Percentiles rank a stretch among this genome's conserved stretches.
Evolutionary conservation across 2,329 filamentous ascomycete genomes (phyloP).

Genomic region (Penicillium sp.): DNA sequence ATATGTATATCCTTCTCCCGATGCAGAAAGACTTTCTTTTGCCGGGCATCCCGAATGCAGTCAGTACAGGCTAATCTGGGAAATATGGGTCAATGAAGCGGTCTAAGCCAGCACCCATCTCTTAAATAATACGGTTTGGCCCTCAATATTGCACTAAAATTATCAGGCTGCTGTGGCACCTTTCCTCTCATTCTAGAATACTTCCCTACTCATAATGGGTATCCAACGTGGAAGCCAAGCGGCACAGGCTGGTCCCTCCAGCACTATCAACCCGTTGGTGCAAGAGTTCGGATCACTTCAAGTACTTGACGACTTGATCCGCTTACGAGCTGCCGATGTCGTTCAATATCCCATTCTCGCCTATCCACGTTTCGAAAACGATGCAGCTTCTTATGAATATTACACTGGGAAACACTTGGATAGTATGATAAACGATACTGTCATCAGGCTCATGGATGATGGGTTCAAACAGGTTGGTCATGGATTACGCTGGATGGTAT

Average conservation of each 20-base stretch:
- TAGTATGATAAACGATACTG: slow-evolving; percentile 29
- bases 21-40: slow-evolving; percentile 5
- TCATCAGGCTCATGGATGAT: slow-evolving; percentile 24
- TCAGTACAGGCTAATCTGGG: neutral
- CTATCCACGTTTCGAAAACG: slow-evolving; percentile 30
- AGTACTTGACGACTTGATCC: slow-evolving; percentile 38
- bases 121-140: slow-evolving; percentile 6
- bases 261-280: slow-evolving; percentile 14
- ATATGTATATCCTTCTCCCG: neutral
- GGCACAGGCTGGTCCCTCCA: slow-evolving; percentile 7
- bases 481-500: accelerated
- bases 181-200: neutral
- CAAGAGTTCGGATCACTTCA: slow-evolving; percentile 33
- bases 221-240: slow-evolving; percentile 13
- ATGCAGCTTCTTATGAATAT: slow-evolving; percentile 31
- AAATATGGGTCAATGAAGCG: neutral
- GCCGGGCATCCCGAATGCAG: slow-evolving; percentile 14
- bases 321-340: slow-evolving; percentile 31
- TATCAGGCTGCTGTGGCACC: neutral
- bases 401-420: slow-evolving; percentile 37
- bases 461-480: slow-evolving; percentile 23
- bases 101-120: neutral
- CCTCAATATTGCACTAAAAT: neutral
- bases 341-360: slow-evolving; percentile 38
- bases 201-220: slow-evolving; percentile 11